phyloP scores from a whole-genome alignment of 257 asterid genomes.

The Scutellaria baicalensis region DNA sequence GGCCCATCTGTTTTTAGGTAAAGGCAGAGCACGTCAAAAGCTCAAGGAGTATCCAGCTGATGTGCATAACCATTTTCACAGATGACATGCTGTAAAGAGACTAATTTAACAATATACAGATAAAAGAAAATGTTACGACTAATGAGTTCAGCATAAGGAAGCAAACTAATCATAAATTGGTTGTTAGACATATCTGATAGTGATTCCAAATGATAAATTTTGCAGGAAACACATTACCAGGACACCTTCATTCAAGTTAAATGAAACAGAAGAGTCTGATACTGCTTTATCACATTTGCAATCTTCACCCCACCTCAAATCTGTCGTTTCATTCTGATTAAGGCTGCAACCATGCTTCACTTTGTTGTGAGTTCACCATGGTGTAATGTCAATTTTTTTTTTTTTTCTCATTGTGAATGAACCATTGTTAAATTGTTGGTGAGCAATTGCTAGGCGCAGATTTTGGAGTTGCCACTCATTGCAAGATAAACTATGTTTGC shows the following conservation, averaged over 20 bases:
- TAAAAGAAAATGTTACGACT: no score
- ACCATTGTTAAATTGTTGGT: conserved; percentile 5
- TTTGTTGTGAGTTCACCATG: conserved; percentile 11
- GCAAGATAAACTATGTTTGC: conserved; percentile 15
- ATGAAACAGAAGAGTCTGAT: conserved; percentile 48
- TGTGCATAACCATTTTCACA: no score
- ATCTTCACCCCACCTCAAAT: conserved; percentile 28
- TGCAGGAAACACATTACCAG: conserved; percentile 37
- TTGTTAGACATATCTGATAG: no score
- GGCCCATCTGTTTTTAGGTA: no score
- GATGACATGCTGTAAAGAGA: no score
- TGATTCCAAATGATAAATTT: neutral
- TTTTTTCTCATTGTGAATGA: conserved; percentile 14
- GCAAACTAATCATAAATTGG: neutral
- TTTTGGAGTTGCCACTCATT: conserved; percentile 7
- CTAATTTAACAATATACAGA: no score
- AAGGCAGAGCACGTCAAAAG: no score
- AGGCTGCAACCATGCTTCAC: neutral
- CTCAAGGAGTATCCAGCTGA: no score
- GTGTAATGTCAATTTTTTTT: conserved; percentile 8
- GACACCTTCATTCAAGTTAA: conserved; percentile 25
- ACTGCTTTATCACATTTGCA: conserved; percentile 49
- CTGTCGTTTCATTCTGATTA: conserved; percentile 39
- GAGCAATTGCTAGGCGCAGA: neutral
- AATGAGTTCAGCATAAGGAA: no score